Evolutionary conservation across 495 filamentous ascomycete genomes (phyloP).

Genomic region (Halenospora varia): DNA sequence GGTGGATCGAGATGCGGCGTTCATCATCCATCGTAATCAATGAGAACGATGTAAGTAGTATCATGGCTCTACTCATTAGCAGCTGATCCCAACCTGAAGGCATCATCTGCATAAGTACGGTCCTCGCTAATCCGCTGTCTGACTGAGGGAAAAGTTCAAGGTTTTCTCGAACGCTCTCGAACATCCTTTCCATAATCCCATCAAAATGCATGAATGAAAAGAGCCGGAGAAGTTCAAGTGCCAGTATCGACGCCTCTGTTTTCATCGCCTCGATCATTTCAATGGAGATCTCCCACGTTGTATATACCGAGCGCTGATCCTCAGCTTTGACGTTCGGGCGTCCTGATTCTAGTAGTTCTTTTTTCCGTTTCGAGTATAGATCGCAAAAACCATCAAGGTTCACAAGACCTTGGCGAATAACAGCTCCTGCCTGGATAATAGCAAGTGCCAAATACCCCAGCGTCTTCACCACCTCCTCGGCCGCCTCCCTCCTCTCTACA

Average conservation of each 20-base stretch:
- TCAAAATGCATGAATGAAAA: constrained; percentile 38
- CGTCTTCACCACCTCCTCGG: constrained; percentile 13
- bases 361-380: constrained; percentile 16
- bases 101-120: constrained; percentile 15
- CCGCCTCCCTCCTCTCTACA: constrained; percentile 21
- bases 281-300: constrained; percentile 29
- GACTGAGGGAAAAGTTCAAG: background rate
- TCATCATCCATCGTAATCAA: constrained; percentile 20
- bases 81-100: constrained; percentile 15
- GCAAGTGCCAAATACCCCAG: constrained; percentile 27
- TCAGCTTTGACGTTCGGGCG: constrained; percentile 8
- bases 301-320: constrained; percentile 19
- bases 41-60: constrained; percentile 22
- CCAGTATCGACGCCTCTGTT: constrained; percentile 17
- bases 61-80: constrained; percentile 18
- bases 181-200: constrained; percentile 19
- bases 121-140: background rate
- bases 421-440: constrained; percentile 25
- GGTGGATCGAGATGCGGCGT: constrained; percentile 30
- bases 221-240: constrained; percentile 22
- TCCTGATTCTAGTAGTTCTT: constrained; percentile 15
- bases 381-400: constrained; percentile 19
- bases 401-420: constrained; percentile 21
- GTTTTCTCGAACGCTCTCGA: constrained; percentile 4
- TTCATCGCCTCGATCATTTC: constrained; percentile 16